phyloP scores from a whole-genome alignment of 495 filamentous ascomycete species.

The Penicillium alfredii region DNA sequence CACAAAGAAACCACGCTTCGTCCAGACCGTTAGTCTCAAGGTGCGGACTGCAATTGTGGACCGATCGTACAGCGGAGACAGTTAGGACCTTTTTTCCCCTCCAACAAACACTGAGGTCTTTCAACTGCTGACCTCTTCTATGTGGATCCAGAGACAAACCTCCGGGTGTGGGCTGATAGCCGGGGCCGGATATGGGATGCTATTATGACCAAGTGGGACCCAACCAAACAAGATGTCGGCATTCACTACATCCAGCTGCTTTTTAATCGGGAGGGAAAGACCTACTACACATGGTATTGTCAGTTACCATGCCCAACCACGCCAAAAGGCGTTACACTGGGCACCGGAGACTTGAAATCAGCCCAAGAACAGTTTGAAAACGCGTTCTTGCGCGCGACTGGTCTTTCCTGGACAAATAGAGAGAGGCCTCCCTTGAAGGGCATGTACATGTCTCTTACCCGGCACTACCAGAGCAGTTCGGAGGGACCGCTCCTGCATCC shows the following conservation, averaged over 20 bases:
- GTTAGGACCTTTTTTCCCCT: too few species aligned
- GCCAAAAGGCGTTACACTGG: background rate
- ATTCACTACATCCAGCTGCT: background rate
- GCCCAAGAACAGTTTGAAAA: slow-evolving; percentile 3
- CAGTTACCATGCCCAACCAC: background rate
- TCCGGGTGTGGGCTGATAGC: background rate
- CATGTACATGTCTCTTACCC: slow-evolving; percentile 4
- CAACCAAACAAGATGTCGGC: too few species aligned
- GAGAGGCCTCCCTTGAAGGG: background rate
- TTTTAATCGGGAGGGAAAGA: background rate
- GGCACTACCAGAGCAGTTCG: background rate
- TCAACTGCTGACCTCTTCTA: background rate
- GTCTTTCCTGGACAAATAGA: slow-evolving; percentile 7
- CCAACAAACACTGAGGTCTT: background rate
- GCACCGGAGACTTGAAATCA: background rate
- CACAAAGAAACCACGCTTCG: too few species aligned
- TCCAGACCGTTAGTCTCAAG: too few species aligned
- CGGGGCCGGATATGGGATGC: background rate
- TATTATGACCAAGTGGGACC: background rate
- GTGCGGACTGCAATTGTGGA: too few species aligned
- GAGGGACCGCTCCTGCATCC: too few species aligned
- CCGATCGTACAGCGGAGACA: too few species aligned
- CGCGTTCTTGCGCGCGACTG: slow-evolving; percentile 2
- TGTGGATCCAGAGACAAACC: background rate
- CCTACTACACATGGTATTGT: background rate